These are phyloP conservation scores for Xylaria grammica DNA, from an alignment of 495 filamentous ascomycete genomes.

Conservation along the genomic window DNA sequence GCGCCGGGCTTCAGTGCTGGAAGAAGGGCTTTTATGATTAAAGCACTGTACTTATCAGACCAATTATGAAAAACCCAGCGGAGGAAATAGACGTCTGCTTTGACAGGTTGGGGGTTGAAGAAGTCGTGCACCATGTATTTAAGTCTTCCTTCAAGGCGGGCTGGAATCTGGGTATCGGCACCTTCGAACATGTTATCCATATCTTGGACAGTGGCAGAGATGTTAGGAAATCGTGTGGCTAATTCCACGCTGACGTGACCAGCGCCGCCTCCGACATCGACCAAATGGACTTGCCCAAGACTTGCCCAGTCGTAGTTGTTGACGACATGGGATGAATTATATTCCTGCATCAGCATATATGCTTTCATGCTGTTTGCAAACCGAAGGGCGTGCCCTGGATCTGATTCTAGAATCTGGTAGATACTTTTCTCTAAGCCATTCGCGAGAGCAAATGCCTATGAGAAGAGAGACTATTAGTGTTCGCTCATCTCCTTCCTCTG, in stretches of 20 bases:
- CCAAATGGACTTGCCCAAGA: slow-evolving; percentile 21
- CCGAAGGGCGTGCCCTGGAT: slow-evolving; percentile 22
- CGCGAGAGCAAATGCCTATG: slow-evolving; percentile 38
- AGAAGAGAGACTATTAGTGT: background rate
- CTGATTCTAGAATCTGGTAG: slow-evolving; percentile 29
- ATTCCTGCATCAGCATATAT: slow-evolving; percentile 9
- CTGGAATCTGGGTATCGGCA: slow-evolving; percentile 18
- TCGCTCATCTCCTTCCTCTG: background rate
- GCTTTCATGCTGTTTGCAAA: slow-evolving; percentile 24
- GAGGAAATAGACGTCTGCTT: slow-evolving; percentile 59
- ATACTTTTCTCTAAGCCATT: slow-evolving; percentile 37
- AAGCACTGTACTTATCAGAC: slow-evolving; percentile 43
- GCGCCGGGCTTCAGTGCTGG: slow-evolving; percentile 45
- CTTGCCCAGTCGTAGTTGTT: slow-evolving; percentile 30
- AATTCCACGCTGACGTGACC: slow-evolving; percentile 23
- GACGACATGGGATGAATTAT: slow-evolving; percentile 15
- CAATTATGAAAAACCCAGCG: slow-evolving; percentile 58
- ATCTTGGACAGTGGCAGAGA: slow-evolving; percentile 27
- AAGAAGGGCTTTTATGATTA: slow-evolving; percentile 47
- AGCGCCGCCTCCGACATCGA: slow-evolving; percentile 22
- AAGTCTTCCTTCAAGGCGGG: slow-evolving; percentile 25
- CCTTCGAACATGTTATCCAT: slow-evolving; percentile 16
- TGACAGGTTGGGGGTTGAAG: slow-evolving; percentile 50
- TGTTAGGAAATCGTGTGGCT: slow-evolving; percentile 20
- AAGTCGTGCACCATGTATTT: slow-evolving; percentile 52